These are phyloP conservation scores for Alopecurus myosuroides DNA, from an alignment of 176 grass and related monocot genomes.

Conservation along the genomic window DNA sequence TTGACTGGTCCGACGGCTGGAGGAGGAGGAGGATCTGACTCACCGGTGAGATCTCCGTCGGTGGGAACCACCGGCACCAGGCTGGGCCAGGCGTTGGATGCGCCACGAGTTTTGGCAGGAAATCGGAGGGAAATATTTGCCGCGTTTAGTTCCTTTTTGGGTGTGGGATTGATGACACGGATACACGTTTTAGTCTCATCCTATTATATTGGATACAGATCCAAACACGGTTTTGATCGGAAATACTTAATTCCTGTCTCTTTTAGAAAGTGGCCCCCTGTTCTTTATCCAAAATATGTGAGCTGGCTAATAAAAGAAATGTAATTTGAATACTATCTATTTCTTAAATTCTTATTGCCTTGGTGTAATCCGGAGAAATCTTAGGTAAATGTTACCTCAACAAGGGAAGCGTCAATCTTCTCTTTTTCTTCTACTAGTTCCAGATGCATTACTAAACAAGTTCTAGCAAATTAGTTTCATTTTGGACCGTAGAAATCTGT, in stretches of 20 bases:
- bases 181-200: slow-evolving; percentile 2
- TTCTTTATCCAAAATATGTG: too few species aligned
- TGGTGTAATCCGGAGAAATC: too few species aligned
- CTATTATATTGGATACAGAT: background rate
- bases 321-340: too few species aligned
- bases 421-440: too few species aligned
- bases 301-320: too few species aligned
- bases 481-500: too few species aligned
- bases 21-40: slow-evolving; percentile 23
- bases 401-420: too few species aligned
- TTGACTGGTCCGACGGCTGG: background rate
- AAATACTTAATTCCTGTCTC: background rate
- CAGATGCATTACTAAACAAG: too few species aligned
- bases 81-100: background rate
- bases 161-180: slow-evolving; percentile 10
- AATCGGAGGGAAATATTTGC: background rate
- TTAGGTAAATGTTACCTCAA: too few species aligned
- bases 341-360: too few species aligned
- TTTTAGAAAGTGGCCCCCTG: background rate
- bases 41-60: background rate
- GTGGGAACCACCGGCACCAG: background rate
- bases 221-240: background rate
- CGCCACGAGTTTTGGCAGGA: background rate
- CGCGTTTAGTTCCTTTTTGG: background rate
- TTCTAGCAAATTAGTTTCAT: too few species aligned